Conservation (phyloP, 2,329 filamentous ascomycete genomes). For the Didymella pinodella region DNA sequence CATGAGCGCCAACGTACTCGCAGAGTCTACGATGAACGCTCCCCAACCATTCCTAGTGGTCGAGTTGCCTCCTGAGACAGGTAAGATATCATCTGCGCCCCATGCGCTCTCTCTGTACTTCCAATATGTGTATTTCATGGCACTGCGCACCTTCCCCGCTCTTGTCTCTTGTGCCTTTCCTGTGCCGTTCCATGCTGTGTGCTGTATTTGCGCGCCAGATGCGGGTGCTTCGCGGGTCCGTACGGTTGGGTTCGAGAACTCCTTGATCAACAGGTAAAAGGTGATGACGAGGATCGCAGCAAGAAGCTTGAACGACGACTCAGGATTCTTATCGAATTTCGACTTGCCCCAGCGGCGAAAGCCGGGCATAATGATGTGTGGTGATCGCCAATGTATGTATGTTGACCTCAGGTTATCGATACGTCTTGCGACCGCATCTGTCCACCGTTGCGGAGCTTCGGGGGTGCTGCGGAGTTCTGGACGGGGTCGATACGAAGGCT, state of each 20-base stretch:
- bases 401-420: slow-evolving; percentile 29
- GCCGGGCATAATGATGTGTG: slow-evolving; percentile 40
- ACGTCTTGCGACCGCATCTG: slow-evolving; percentile 36
- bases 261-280: slow-evolving; percentile 52
- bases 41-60: slow-evolving; percentile 54
- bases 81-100: slow-evolving; percentile 52
- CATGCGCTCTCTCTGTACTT: slow-evolving; percentile 52
- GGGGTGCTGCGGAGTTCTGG: slow-evolving; percentile 23
- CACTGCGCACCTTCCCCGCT: slow-evolving; percentile 46
- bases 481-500: not conserved
- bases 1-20: slow-evolving; percentile 53
- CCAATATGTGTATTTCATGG: slow-evolving; percentile 53
- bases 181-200: slow-evolving; percentile 46
- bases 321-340: slow-evolving; percentile 51
- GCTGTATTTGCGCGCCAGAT: slow-evolving; percentile 45
- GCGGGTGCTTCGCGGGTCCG: slow-evolving; percentile 23
- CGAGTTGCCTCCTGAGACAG: slow-evolving; percentile 48
- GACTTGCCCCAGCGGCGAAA: slow-evolving; percentile 50
- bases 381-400: slow-evolving; percentile 19
- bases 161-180: slow-evolving; percentile 46
- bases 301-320: slow-evolving; percentile 54
- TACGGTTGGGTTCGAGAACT: slow-evolving; percentile 45
- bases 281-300: slow-evolving; percentile 51
- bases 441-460: slow-evolving; percentile 29
- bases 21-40: slow-evolving; percentile 54